Evolutionary conservation across 2,329 filamentous ascomycete species (phyloP).

Genomic region (Diaporthe sp.): DNA sequence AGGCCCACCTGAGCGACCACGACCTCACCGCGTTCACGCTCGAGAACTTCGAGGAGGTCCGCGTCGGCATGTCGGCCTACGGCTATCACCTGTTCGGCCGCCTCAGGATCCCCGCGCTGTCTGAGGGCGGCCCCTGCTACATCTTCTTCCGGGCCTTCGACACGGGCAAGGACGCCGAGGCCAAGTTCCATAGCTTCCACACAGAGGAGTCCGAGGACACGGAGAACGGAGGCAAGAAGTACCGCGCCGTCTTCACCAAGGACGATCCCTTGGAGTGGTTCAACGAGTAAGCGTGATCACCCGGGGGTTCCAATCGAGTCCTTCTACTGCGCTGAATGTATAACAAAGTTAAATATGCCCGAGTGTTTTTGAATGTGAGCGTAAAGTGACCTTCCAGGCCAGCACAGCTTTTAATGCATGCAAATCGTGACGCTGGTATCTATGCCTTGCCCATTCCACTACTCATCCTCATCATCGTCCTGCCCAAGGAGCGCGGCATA

Average conservation of each 20-base stretch:
- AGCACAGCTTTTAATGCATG: not conserved
- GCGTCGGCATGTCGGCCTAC: constrained; percentile 62
- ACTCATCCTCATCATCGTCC: constrained; percentile 69
- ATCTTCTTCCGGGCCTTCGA: constrained; percentile 65
- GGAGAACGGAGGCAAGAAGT: constrained; percentile 58
- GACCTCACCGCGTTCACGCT: constrained; percentile 55
- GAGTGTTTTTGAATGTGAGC: not conserved
- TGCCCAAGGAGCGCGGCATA: constrained; percentile 87
- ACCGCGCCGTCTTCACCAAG: constrained; percentile 61
- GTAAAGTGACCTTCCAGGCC: not conserved
- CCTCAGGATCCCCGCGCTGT: constrained; percentile 60
- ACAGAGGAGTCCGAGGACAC: constrained; percentile 60
- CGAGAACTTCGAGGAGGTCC: constrained; percentile 59
- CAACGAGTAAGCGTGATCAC: constrained; percentile 55
- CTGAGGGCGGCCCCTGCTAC: constrained; percentile 55
- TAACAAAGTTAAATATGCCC: not conserved
- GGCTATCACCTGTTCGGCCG: constrained; percentile 65
- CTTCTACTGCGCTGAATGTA: constrained; percentile 4
- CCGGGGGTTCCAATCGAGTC: not conserved
- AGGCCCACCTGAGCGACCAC: constrained; percentile 53
- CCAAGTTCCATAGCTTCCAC: constrained; percentile 62
- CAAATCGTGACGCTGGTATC: not conserved
- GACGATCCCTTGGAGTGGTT: constrained; percentile 68
- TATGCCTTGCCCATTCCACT: constrained; percentile 37
- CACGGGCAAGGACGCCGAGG: constrained; percentile 54